phyloP scores from a whole-genome alignment of 768 basidiomycete genomes.

The Boletus rex-veris region DNA sequence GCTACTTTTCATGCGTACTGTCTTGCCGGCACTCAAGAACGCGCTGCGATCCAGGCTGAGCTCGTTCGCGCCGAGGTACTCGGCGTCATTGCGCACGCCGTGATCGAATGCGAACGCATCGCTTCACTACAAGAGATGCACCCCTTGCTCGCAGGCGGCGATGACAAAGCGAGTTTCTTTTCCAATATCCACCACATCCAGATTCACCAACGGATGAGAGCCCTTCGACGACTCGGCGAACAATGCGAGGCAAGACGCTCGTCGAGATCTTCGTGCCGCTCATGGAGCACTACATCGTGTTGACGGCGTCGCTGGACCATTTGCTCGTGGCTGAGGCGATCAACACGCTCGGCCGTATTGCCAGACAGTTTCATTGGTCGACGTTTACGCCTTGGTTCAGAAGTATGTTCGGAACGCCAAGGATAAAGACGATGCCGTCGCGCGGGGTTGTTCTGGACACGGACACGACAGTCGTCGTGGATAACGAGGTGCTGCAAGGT shows the following conservation, averaged over 20 bases:
- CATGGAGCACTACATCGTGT: constrained; percentile 73
- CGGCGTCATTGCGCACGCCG: constrained; percentile 71
- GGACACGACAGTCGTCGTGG: constrained; percentile 29
- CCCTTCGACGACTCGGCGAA: constrained; percentile 80
- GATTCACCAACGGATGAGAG: constrained; percentile 81
- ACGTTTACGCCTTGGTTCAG: constrained; percentile 72
- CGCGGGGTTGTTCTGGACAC: constrained; percentile 38
- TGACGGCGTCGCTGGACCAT: constrained; percentile 65
- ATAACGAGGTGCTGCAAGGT: constrained; percentile 19
- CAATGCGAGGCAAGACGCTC: constrained; percentile 67
- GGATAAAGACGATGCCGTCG: constrained; percentile 64
- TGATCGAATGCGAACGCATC: constrained; percentile 59
- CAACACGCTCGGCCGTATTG: constrained; percentile 69
- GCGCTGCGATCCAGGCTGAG: constrained; percentile 75
- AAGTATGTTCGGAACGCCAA: constrained; percentile 71
- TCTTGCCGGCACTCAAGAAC: constrained; percentile 79
- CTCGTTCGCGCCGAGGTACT: constrained; percentile 84
- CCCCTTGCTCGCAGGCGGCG: constrained; percentile 76
- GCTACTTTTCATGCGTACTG: constrained; percentile 53
- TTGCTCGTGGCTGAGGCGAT: constrained; percentile 91
- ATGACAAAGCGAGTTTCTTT: constrained; percentile 96
- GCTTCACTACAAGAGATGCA: constrained; percentile 72
- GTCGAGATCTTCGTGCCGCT: constrained; percentile 85
- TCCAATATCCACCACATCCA: constrained; percentile 95
- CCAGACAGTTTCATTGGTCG: constrained; percentile 76